These are phyloP conservation scores for Petunia hybrid DNA, from an alignment of 305 asterid genomes.

Conservation along the genomic window DNA sequence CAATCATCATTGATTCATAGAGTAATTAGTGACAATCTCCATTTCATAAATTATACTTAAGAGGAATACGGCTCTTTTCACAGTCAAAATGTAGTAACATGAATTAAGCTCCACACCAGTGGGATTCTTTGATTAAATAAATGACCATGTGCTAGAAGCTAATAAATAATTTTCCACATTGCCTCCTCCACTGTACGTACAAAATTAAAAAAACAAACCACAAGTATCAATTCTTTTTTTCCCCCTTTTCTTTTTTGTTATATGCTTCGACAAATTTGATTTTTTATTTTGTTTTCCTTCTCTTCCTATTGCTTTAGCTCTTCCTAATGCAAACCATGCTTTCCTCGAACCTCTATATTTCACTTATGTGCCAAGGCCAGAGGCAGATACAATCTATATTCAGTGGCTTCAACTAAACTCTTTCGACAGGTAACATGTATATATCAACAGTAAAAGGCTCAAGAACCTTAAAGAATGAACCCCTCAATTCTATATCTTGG, in stretches of 20 bases:
- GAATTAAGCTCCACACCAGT: background rate
- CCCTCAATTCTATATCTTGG: background rate
- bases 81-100: background rate
- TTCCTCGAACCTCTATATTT: constrained; percentile 12
- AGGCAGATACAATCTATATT: too few species aligned
- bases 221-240: constrained; percentile 4
- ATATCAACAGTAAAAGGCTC: too few species aligned
- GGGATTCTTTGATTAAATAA: constrained; percentile 5
- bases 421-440: too few species aligned
- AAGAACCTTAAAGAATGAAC: too few species aligned
- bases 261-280: background rate
- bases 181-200: too few species aligned
- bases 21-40: background rate
- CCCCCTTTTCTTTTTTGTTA: too few species aligned
- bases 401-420: too few species aligned
- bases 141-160: constrained; percentile 2
- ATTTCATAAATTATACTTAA: background rate
- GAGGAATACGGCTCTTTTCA: constrained; percentile 9
- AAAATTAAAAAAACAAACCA: background rate
- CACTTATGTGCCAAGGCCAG: background rate
- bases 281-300: background rate
- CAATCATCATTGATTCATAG: background rate
- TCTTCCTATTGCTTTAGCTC: constrained; percentile 24
- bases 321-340: constrained; percentile 30
- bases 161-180: background rate